phyloP scores from a whole-genome alignment of 106 monocot genomes.

The Allium cepa region DNA sequence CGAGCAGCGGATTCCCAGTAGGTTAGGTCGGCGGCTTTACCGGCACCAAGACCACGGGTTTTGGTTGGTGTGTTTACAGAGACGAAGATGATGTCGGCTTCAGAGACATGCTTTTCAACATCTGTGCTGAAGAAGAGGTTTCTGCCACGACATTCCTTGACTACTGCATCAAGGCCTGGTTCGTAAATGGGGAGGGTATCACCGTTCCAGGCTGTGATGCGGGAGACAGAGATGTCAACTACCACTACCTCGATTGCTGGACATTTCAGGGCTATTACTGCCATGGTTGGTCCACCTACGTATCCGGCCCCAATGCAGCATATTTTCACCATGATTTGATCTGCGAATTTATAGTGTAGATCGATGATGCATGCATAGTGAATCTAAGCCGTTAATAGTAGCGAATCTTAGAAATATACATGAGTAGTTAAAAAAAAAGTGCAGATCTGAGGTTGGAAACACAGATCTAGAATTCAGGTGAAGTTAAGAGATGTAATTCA shows the following conservation, averaged over 20 bases:
- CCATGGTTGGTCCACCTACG: constrained; percentile 13
- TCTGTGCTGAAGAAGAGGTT: constrained; percentile 21
- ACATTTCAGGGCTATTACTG: constrained; percentile 13
- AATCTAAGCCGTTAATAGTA: no score
- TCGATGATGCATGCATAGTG: no score
- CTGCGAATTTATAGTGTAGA: not conserved
- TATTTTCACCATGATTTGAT: constrained; percentile 17
- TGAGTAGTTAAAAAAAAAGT: no score
- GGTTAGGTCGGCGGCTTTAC: constrained; percentile 17
- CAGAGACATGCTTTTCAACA: constrained; percentile 6
- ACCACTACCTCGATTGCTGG: constrained; percentile 9
- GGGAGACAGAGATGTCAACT: constrained; percentile 13
- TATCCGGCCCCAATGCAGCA: constrained; percentile 19
- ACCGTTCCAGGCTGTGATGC: constrained; percentile 17
- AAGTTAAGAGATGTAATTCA: no score
- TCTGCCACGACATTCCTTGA: constrained; percentile 12
- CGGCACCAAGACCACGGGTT: constrained; percentile 17
- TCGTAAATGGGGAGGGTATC: constrained; percentile 14
- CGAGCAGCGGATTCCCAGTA: constrained; percentile 18
- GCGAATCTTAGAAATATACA: no score
- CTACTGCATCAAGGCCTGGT: constrained; percentile 11
- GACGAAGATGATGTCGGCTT: constrained; percentile 15
- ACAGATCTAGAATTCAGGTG: no score
- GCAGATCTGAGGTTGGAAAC: no score
- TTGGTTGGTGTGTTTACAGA: constrained; percentile 18